A percentile compares a stretch with the other conserved stretches of the same genome.
Evolutionary conservation across 108 stramenopile genomes (phyloP).

Genomic region (Nitzschia putrida): DNA sequence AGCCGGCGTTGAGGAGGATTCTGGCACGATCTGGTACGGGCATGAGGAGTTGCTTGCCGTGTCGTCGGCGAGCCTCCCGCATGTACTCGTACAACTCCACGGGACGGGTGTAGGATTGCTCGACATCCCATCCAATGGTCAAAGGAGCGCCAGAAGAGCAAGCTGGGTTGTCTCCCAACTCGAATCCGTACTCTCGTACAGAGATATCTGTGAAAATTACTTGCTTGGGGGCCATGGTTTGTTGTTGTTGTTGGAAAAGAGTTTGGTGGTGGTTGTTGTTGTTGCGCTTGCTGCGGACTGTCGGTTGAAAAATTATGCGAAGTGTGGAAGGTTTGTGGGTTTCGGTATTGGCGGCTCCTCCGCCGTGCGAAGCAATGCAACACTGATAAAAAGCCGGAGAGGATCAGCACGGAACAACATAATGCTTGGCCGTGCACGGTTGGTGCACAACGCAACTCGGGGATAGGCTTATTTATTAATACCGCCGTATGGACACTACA

Average conservation of each 20-base stretch:
- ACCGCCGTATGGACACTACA: too few species aligned
- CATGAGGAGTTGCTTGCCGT: constrained; percentile 15
- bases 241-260: neutral
- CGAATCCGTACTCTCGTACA: constrained; percentile 22
- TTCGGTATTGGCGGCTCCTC: too few species aligned
- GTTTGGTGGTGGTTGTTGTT: too few species aligned
- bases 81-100: constrained; percentile 27
- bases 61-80: neutral
- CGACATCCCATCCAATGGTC: constrained; percentile 27
- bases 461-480: too few species aligned
- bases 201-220: constrained; percentile 14
- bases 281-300: too few species aligned
- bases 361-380: too few species aligned
- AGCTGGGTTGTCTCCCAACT: constrained; percentile 36
- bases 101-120: constrained; percentile 7
- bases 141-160: constrained; percentile 29
- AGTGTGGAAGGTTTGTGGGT: too few species aligned
- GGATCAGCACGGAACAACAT: too few species aligned
- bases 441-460: too few species aligned
- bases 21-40: constrained; percentile 17
- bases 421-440: too few species aligned
- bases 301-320: too few species aligned
- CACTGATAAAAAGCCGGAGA: too few species aligned
- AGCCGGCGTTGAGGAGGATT: constrained; percentile 23
- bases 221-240: constrained; percentile 14